A percentile compares a stretch with the other conserved stretches of the same genome.
These are phyloP conservation scores for Vinca minor DNA, from an alignment of 257 asterid species.

Conservation along the genomic window DNA sequence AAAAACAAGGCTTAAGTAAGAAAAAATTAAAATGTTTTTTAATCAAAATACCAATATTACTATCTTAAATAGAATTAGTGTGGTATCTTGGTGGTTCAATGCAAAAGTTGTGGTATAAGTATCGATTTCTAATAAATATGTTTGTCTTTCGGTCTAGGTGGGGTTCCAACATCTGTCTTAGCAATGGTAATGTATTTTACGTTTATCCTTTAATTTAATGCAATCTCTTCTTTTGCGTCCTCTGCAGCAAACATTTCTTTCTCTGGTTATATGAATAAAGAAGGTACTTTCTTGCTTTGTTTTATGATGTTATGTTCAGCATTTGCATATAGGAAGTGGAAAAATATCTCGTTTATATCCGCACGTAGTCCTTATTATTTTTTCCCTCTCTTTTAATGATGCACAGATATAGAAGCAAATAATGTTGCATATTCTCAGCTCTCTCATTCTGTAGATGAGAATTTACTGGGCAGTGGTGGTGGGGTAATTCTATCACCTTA, in stretches of 20 bases:
- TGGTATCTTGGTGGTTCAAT: neutral
- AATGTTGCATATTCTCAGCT: constrained; percentile 67
- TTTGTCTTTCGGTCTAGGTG: neutral
- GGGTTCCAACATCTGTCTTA: neutral
- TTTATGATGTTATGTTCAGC: neutral
- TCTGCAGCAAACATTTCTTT: constrained; percentile 56
- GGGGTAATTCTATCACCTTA: constrained; percentile 39
- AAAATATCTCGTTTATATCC: neutral
- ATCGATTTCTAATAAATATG: neutral
- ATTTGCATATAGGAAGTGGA: neutral
- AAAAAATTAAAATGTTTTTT: too few species aligned
- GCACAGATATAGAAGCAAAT: constrained; percentile 38
- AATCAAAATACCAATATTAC: too few species aligned
- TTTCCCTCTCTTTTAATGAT: neutral
- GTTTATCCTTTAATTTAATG: constrained; percentile 9
- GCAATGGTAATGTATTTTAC: neutral
- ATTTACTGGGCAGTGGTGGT: constrained; percentile 39
- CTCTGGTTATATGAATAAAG: constrained; percentile 34
- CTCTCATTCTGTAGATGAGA: constrained; percentile 47
- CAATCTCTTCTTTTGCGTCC: constrained; percentile 6
- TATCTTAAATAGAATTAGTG: too few species aligned
- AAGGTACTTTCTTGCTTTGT: constrained; percentile 34
- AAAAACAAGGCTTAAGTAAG: too few species aligned
- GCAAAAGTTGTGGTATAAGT: neutral
- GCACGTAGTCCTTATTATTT: neutral